Conservation (phyloP, 495 filamentous ascomycete species). For the Neurospora sp. region DNA sequence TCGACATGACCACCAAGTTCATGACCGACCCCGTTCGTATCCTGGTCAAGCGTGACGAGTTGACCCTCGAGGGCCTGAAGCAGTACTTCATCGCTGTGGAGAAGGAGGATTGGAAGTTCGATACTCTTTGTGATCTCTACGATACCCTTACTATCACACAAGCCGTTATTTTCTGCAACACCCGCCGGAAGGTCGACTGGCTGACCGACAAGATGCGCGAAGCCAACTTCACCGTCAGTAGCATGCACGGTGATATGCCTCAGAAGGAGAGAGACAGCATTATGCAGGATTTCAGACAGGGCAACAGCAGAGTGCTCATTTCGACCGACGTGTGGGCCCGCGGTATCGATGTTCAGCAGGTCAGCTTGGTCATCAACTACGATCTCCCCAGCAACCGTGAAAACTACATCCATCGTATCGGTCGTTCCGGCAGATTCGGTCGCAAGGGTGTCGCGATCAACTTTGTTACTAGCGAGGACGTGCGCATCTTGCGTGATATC, state of each 20-base stretch:
- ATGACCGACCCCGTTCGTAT: conserved; percentile 99
- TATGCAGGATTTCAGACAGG: conserved; percentile 99
- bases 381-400: conserved; percentile 97
- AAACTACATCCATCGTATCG: conserved; percentile 99
- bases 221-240: conserved; percentile 96
- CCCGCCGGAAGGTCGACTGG: conserved; percentile 99
- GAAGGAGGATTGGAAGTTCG: conserved; percentile 99
- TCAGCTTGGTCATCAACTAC: conserved; percentile 99
- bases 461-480: conserved; percentile 98
- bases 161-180: conserved; percentile 99
- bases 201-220: conserved; percentile 97
- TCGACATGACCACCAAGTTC: conserved; percentile 99
- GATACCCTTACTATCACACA: conserved; percentile 99
- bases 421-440: conserved; percentile 97
- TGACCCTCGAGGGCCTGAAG: conserved; percentile 98
- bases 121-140: conserved; percentile 97
- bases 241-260: conserved; percentile 99
- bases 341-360: conserved; percentile 99
- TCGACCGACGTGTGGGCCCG: conserved; percentile 94
- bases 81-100: conserved; percentile 99
- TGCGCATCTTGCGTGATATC: conserved; percentile 98
- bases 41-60: conserved; percentile 97
- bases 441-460: conserved; percentile 99
- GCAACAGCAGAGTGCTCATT: conserved; percentile 94
- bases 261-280: conserved; percentile 95